Evolutionary conservation across 768 basidiomycete genomes (phyloP).

Genomic region (Lactarius deliciosus): DNA sequence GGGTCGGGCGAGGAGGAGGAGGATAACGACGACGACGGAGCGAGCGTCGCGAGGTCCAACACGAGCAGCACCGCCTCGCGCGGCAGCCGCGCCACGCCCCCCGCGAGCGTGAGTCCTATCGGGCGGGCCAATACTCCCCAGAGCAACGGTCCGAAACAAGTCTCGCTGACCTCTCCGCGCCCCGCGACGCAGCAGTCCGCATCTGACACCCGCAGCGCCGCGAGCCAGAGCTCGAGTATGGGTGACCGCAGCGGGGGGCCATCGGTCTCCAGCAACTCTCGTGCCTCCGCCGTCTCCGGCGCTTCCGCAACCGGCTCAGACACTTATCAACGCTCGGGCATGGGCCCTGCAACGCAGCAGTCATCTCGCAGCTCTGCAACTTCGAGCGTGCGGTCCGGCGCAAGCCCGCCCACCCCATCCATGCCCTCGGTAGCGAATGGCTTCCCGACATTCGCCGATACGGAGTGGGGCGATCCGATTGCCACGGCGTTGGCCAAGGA

Average conservation of each 20-base stretch:
- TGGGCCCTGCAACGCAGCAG: neutral
- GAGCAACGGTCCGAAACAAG: neutral
- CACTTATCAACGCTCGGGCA: neutral
- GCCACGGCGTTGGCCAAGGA: neutral
- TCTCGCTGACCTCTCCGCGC: neutral
- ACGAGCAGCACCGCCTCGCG: neutral
- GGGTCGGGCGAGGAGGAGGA: no score
- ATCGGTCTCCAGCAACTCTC: neutral
- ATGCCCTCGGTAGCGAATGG: neutral
- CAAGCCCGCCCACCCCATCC: neutral
- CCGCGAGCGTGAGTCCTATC: neutral
- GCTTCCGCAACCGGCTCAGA: no score
- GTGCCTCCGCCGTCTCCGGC: neutral
- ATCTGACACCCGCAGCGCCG: neutral
- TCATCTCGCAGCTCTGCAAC: neutral
- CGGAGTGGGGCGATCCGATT: slow-evolving; percentile 3
- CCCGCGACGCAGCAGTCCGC: neutral
- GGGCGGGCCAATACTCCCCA: neutral
- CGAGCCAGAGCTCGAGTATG: neutral
- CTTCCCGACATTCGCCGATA: neutral
- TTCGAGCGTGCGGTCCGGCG: neutral
- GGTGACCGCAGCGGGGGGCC: neutral
- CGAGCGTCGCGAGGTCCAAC: neutral
- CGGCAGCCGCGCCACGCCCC: neutral
- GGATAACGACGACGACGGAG: neutral